A percentile compares a stretch with the other conserved stretches of the same genome.
Evolutionary conservation across 83 land plant species (phyloP).

Genomic region (Isoetes engelmannii): DNA sequence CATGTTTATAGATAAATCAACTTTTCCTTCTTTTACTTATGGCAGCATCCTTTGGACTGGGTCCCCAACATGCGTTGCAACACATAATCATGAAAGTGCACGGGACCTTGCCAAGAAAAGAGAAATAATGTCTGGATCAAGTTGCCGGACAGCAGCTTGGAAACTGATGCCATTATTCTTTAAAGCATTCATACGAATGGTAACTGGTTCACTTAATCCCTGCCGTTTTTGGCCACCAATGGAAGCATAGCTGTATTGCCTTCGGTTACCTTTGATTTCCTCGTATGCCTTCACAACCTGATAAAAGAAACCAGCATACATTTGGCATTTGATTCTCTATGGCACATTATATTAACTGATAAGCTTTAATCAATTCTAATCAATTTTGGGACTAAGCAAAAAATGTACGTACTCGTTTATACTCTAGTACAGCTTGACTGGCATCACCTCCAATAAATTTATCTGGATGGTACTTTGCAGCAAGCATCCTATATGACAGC

Average conservation of each 20-base stretch:
- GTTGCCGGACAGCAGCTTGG: slow-evolving; percentile 22
- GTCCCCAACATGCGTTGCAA: no score
- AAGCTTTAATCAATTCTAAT: background rate
- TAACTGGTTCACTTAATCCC: slow-evolving; percentile 23
- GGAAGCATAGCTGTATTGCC: slow-evolving; percentile 13
- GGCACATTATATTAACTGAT: background rate
- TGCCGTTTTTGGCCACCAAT: slow-evolving; percentile 19
- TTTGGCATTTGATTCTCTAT: background rate
- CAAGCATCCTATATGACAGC: slow-evolving; percentile 15
- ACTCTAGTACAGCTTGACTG: slow-evolving; percentile 10
- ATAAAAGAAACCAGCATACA: background rate
- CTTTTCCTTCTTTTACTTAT: no score
- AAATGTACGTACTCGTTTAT: slow-evolving; percentile 17
- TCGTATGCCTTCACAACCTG: slow-evolving; percentile 27
- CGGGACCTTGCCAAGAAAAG: slow-evolving; percentile 22
- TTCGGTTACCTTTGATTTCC: slow-evolving; percentile 17
- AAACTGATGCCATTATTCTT: background rate
- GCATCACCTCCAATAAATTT: slow-evolving; percentile 5
- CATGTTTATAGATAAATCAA: no score
- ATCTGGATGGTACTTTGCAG: slow-evolving; percentile 24
- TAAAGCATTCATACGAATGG: slow-evolving; percentile 15
- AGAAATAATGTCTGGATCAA: slow-evolving; percentile 19
- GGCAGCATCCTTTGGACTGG: no score
- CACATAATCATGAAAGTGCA: slow-evolving; percentile 19
- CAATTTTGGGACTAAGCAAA: background rate